A percentile compares a stretch with the other conserved stretches of the same genome.
These are phyloP conservation scores for Vinca major DNA, from an alignment of 305 asterid genomes.

Conservation along the genomic window DNA sequence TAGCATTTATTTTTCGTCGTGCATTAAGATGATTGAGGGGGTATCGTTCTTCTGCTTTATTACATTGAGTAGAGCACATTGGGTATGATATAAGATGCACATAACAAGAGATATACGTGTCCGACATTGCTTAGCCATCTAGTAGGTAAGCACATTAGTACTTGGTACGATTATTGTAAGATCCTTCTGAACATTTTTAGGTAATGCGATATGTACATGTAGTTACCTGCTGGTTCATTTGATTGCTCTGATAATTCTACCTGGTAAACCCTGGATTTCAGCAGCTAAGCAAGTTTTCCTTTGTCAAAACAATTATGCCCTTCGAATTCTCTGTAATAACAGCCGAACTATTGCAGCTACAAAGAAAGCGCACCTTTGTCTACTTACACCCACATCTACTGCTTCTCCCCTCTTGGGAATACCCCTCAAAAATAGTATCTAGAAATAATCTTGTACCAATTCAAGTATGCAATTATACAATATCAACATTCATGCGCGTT, in stretches of 20 bases:
- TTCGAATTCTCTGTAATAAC: too few relatives aligned
- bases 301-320: too few relatives aligned
- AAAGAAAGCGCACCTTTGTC: too few relatives aligned
- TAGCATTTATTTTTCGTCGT: neutral
- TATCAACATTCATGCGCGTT: too few relatives aligned
- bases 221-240: neutral
- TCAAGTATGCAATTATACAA: too few relatives aligned
- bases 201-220: neutral
- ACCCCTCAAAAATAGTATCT: too few relatives aligned
- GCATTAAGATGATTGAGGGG: neutral
- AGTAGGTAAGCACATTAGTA: neutral
- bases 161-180: neutral
- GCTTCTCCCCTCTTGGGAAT: too few relatives aligned
- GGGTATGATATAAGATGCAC: too few relatives aligned
- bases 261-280: neutral
- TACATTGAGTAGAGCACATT: neutral
- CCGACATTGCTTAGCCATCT: neutral
- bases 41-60: too few relatives aligned
- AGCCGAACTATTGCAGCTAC: too few relatives aligned
- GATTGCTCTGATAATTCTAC: neutral
- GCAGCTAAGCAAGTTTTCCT: neutral
- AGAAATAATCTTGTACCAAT: too few relatives aligned
- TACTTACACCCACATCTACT: too few relatives aligned
- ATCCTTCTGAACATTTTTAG: neutral
- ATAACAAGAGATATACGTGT: neutral